Percentiles rank a stretch among this genome's conserved stretches.
Conservation (phyloP, 495 filamentous ascomycete species). For the Podospora pseudocomata region DNA sequence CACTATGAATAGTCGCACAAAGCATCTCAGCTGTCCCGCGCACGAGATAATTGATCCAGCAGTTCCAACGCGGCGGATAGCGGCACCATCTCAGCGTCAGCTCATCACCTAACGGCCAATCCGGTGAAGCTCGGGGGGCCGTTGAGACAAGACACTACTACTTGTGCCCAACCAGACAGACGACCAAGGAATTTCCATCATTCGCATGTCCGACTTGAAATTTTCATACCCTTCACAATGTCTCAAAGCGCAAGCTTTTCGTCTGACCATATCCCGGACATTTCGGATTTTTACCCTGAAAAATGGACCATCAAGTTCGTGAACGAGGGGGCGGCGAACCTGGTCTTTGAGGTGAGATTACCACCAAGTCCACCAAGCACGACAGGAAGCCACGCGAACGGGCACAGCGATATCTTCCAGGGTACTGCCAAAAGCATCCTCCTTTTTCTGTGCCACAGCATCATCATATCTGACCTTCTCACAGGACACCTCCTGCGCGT, state of each 20-base stretch:
- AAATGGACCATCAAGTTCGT: conserved; percentile 34
- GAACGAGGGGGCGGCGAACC: conserved; percentile 67
- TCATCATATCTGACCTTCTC: conserved; percentile 22
- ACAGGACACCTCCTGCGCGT: conserved; percentile 60
- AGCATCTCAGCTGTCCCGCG: background rate
- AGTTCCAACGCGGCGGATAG: background rate
- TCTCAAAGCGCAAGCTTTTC: background rate
- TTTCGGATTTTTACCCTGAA: background rate
- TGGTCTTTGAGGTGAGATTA: conserved; percentile 59
- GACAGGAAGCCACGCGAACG: conserved; percentile 9
- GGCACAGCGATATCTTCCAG: conserved; percentile 15
- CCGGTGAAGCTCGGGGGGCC: background rate
- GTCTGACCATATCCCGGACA: background rate
- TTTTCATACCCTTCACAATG: background rate
- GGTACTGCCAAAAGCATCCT: conserved; percentile 9
- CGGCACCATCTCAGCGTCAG: background rate
- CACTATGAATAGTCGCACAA: background rate
- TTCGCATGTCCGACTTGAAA: background rate
- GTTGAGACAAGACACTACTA: background rate
- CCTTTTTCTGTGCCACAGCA: background rate
- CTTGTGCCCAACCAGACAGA: background rate
- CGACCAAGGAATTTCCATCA: background rate
- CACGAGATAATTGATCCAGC: background rate
- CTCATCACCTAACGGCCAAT: background rate
- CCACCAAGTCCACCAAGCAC: conserved; percentile 21